Percentiles rank a stretch among this genome's conserved stretches.
phyloP scores from a whole-genome alignment of 148 eudicot species.

The Fagopyrum esculentum region DNA sequence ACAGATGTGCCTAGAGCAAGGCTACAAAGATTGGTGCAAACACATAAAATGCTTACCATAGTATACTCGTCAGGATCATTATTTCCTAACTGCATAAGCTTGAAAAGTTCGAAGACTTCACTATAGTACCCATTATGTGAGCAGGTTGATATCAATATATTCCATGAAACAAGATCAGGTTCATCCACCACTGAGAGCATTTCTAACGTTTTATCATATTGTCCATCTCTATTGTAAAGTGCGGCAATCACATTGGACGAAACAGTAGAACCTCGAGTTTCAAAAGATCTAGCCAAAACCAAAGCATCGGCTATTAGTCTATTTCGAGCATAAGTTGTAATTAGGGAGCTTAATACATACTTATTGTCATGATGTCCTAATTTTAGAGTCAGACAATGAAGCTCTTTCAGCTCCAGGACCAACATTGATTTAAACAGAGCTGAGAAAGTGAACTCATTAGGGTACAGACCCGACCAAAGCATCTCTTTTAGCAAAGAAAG shows the following conservation, averaged over 20 bases:
- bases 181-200: conserved; percentile 41
- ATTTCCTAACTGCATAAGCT: conserved; percentile 45
- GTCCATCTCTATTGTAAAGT: conserved; percentile 49
- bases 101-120: conserved; percentile 62
- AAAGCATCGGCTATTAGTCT: conserved; percentile 50
- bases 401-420: conserved; percentile 36
- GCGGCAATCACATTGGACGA: conserved; percentile 62
- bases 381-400: conserved; percentile 46
- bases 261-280: conserved; percentile 29
- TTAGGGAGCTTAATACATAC: conserved; percentile 42
- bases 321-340: conserved; percentile 54
- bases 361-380: conserved; percentile 44
- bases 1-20: conserved; percentile 58
- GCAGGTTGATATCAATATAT: conserved; percentile 60
- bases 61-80: conserved; percentile 56
- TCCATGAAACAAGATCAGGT: conserved; percentile 68
- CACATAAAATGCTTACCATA: conserved; percentile 45
- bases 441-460: conserved; percentile 55
- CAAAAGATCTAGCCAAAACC: conserved; percentile 26
- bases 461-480: conserved; percentile 38
- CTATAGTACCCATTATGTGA: conserved; percentile 56
- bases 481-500: conserved; percentile 37
- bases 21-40: conserved; percentile 48
- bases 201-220: conserved; percentile 54
- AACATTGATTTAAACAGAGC: conserved; percentile 36